These are phyloP conservation scores for Aspergillus fumigatus DNA, from an alignment of 2,329 filamentous ascomycete genomes.

Conservation along the genomic window DNA sequence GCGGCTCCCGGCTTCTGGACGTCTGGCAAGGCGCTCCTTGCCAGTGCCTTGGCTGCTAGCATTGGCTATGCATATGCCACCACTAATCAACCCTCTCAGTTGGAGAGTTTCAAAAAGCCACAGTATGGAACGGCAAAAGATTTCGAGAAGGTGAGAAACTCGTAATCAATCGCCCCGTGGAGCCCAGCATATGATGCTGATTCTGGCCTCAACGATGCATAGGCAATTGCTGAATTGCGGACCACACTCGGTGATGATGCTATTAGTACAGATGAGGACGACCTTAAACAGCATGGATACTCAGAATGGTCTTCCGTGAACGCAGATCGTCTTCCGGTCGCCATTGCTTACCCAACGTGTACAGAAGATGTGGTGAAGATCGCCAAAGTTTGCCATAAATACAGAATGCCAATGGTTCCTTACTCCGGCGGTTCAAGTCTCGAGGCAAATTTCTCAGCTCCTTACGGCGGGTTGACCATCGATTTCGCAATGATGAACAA, in stretches of 20 bases:
- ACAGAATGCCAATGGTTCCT: slow-evolving; percentile 77
- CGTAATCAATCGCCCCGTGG: background rate
- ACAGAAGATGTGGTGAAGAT: slow-evolving; percentile 63
- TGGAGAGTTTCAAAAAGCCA: slow-evolving; percentile 18
- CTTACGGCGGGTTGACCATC: slow-evolving; percentile 80
- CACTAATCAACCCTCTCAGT: slow-evolving; percentile 28
- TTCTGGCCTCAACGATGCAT: slow-evolving; percentile 4
- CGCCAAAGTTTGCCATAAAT: slow-evolving; percentile 69
- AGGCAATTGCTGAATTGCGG: slow-evolving; percentile 56
- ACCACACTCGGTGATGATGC: slow-evolving; percentile 52
- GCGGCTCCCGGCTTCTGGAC: slow-evolving; percentile 37
- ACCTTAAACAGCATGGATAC: slow-evolving; percentile 60
- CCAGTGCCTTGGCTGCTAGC: slow-evolving; percentile 48
- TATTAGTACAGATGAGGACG: slow-evolving; percentile 61
- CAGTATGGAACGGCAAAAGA: slow-evolving; percentile 37
- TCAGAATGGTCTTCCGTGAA: slow-evolving; percentile 70
- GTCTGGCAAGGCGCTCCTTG: slow-evolving; percentile 44
- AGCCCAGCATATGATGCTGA: background rate
- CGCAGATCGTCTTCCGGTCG: slow-evolving; percentile 58
- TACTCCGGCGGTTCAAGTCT: slow-evolving; percentile 83
- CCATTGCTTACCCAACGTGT: slow-evolving; percentile 59
- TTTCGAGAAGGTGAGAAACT: slow-evolving; percentile 33
- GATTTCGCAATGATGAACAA: slow-evolving; percentile 87
- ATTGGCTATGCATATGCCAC: slow-evolving; percentile 50
- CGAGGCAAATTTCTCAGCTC: slow-evolving; percentile 86